Percentiles rank a stretch among this genome's conserved stretches.
These are phyloP conservation scores for Erythrophleum ivorense DNA, from an alignment of 331 rosid genomes.

Conservation along the genomic window DNA sequence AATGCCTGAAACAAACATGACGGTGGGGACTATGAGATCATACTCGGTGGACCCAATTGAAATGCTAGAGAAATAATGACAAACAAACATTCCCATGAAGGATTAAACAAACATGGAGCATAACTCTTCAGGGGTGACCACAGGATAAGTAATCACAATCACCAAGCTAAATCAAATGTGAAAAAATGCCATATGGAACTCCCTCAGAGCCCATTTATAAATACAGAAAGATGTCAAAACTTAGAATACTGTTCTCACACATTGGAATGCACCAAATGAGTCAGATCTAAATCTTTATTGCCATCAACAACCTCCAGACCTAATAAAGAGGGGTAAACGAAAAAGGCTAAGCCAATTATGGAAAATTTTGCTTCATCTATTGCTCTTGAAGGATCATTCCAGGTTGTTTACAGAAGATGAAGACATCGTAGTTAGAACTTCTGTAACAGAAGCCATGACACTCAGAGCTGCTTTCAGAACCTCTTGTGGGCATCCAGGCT, in stretches of 20 bases:
- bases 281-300: slow-evolving; percentile 40
- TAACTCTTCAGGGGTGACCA: background rate
- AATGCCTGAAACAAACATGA: no score
- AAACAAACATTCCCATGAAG: background rate
- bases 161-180: slow-evolving; percentile 21
- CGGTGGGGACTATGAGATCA: no score
- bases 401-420: slow-evolving; percentile 50
- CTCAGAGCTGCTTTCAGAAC: slow-evolving; percentile 94
- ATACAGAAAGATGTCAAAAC: slow-evolving; percentile 30
- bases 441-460: slow-evolving; percentile 85
- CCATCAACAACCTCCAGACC: slow-evolving; percentile 38
- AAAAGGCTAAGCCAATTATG: slow-evolving; percentile 5
- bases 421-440: slow-evolving; percentile 84
- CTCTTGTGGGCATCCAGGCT: slow-evolving; percentile 98
- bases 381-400: slow-evolving; percentile 44
- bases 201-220: slow-evolving; percentile 8
- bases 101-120: background rate
- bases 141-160: slow-evolving; percentile 5
- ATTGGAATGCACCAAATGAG: slow-evolving; percentile 23
- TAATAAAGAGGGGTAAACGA: background rate
- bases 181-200: slow-evolving; percentile 20
- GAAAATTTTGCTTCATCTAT: background rate
- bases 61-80: no score
- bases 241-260: slow-evolving; percentile 35
- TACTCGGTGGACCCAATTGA: no score